Evolutionary conservation across 2,329 filamentous ascomycete genomes (phyloP), one percentile per base, ranked within the genome.

Genomic region (Mariannaea sp.): DNA sequence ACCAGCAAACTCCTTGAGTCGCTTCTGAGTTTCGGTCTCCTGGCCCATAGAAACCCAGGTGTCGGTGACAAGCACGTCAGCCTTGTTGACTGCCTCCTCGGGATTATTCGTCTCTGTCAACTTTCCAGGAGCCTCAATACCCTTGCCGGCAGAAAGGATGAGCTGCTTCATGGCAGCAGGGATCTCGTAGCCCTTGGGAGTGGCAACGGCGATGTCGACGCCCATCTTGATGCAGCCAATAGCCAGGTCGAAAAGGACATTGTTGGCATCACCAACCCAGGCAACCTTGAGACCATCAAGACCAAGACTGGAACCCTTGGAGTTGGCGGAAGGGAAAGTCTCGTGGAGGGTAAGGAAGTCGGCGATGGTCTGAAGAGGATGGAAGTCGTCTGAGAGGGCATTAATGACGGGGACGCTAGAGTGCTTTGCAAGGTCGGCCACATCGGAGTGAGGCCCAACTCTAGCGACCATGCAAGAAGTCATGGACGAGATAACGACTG

Each of bases 31-130:
- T 73, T 99, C 94, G 51, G 84, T 84, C 73, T 99, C 94, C 74
- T 97, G 93, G 40, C 94, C 94, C 94, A 99, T 99, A 1, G 91
- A 96, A 26, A 99, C 84, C 94, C 94, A 99, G 1, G 94, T 99
- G 68, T 99, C 94, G 1, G 94, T 99, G 17, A 97, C 92, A 53
- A 99, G 78, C 47, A 97, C 82, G 70, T 99, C 88, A 3, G 94
- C 93, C 59, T 87, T 78, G 76, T 89, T 89, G 68, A 97, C 85
- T 5, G 82, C 94, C 67, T 96, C 90, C 70, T 94, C 90, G 0
- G 93, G 94, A 1, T 88, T 77, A 17, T 80, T 88, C 1, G 90
- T 95, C 73, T 96, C 88, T 5, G 75, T 76, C 27, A 97, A 79
- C 62, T 81, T 85, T 13, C 89, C 89, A 2, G 86, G 79, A 0